Base-by-base conservation (phyloP, 2,329 filamentous ascomycete species). In the Ophiostoma perfectum region DNA sequence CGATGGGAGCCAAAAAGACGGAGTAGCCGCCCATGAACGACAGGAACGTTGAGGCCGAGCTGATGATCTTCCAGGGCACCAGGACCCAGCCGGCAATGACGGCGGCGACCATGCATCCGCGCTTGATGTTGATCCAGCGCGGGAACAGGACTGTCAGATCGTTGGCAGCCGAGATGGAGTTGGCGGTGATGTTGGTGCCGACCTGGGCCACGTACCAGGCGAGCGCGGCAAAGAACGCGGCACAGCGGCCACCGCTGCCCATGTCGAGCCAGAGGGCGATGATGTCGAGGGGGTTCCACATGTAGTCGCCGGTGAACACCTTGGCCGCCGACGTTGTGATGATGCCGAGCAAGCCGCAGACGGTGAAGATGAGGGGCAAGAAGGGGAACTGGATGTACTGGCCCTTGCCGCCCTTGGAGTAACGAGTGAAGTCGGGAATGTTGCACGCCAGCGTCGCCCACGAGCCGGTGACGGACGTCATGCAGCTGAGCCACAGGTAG, bases 11-110 rank as follows among this genome's bases (percentile, higher is more conserved):
- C 70, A 80, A 75, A 72, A 79, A 78, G 55, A 78, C 71, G 11
- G 69, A 79, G 74, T 89, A 87, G 0, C 87, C 88, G 60, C 83
- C 81, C 83, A 91, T 88, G 77, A 90, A 91, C 60, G 83, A 82
- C 3, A 89, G 77, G 72, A 90, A 86, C 0, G 82, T 86, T 2
- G 77, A 75, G 2, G 87, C 87, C 0, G 83, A 86, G 45, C 76
- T 79, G 18, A 89, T 78, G 69, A 90, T 89, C 77, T 88, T 88
- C 87, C 87, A 89, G 1, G 86, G 86, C 0, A 87, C 85, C 44
- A 89, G 79, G 2, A 81, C 81, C 85, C 86, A 88, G 36, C 82
- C 83, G 49, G 82, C 83, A 52, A 85, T 82, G 6, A 87, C 76
- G 64, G 83, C 81, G 0, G 84, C 84, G 65, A 87, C 76, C 55